Percentiles rank a stretch among this genome's conserved stretches.
These are phyloP conservation scores for Colletotrichum limetticola DNA, from an alignment of 2,329 filamentous ascomycete genomes.

Conservation along the genomic window DNA sequence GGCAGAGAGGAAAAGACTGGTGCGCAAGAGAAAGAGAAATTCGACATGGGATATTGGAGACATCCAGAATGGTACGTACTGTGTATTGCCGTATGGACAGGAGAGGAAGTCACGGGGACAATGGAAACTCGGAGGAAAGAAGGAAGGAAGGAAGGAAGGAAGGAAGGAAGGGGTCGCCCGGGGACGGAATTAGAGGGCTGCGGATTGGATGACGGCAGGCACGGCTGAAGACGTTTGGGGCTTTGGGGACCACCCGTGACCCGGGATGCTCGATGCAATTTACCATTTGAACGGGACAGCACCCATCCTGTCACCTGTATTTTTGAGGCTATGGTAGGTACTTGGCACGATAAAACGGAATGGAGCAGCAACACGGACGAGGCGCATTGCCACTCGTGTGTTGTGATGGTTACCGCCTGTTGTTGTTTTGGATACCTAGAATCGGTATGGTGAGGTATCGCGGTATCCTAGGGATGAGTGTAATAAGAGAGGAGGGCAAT, in stretches of 20 bases:
- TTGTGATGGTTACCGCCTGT: neutral
- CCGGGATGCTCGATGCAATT: constrained; percentile 11
- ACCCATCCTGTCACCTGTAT: neutral
- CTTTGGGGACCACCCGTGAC: neutral
- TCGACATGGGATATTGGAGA: neutral
- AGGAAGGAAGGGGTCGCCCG: neutral
- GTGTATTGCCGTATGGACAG: neutral
- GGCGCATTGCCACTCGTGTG: neutral
- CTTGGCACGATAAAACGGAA: neutral
- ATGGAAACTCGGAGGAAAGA: constrained; percentile 10
- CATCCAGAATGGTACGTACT: neutral
- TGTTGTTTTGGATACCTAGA: constrained; percentile 2
- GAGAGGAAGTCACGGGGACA: neutral
- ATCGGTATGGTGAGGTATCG: neutral
- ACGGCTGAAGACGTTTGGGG: constrained; percentile 4
- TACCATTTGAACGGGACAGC: neutral
- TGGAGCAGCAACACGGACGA: neutral
- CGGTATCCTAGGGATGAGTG: neutral
- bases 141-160: neutral
- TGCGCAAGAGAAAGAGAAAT: neutral
- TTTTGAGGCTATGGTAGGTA: neutral
- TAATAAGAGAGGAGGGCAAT: neutral
- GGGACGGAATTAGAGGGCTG: constrained; percentile 11
- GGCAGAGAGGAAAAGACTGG: neutral
- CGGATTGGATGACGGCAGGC: constrained; percentile 11